Percentiles rank a stretch among this genome's conserved stretches.
Evolutionary conservation across 495 filamentous ascomycete species (phyloP).

Genomic region (Aspergillus biplanus): DNA sequence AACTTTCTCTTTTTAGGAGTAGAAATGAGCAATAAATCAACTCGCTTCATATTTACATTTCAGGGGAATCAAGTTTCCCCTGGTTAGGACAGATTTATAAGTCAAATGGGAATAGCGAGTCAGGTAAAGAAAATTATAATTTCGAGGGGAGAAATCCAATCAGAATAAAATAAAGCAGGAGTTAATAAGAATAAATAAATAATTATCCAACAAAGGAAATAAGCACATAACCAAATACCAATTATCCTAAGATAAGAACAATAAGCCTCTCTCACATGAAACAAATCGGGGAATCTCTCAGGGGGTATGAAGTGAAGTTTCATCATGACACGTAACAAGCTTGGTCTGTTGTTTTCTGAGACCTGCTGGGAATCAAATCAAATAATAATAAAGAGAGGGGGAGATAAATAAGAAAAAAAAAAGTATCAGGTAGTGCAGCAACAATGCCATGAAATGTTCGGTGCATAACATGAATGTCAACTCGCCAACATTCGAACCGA

Average conservation of each 20-base stretch:
- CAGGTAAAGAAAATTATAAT: background rate
- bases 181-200: conserved; percentile 2
- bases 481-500: conserved; percentile 20
- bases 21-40: background rate
- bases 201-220: conserved; percentile 1
- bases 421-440: conserved; percentile 16
- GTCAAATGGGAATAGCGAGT: background rate
- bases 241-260: conserved; percentile 9
- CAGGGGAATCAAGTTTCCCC: too few species aligned
- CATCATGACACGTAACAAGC: conserved; percentile 29
- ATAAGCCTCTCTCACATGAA: conserved; percentile 19
- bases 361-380: conserved; percentile 19
- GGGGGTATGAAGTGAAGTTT: conserved; percentile 26
- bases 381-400: conserved; percentile 7
- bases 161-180: background rate
- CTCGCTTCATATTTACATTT: too few species aligned
- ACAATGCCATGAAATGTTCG: background rate
- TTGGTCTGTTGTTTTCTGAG: conserved; percentile 10
- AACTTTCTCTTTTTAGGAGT: background rate
- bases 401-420: conserved; percentile 17
- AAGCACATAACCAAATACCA: background rate
- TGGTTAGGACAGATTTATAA: background rate
- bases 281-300: conserved; percentile 16
- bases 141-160: background rate
- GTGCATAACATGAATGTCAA: conserved; percentile 15